Conservation (phyloP, 768 basidiomycete species). For the Russula sp. region DNA sequence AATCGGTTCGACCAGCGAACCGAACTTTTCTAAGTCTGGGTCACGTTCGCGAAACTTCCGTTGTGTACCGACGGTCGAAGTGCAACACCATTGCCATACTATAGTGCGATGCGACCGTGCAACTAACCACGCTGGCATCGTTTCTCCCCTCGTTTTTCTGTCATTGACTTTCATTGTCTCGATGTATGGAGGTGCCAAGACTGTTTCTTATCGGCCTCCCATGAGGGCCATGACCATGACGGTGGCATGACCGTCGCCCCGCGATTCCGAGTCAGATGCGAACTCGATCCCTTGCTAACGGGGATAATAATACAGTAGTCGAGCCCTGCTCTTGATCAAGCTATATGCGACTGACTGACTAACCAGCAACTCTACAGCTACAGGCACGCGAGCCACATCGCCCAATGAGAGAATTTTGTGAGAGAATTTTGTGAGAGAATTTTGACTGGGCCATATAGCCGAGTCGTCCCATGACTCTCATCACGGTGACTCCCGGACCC, state of each 20-base stretch:
- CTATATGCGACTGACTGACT: background rate
- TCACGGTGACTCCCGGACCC: too few species aligned
- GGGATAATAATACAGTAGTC: background rate
- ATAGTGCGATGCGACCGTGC: too few species aligned
- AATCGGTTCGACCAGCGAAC: too few species aligned
- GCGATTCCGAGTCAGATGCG: background rate
- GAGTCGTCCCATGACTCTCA: too few species aligned
- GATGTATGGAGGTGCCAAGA: background rate
- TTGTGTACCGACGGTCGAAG: background rate
- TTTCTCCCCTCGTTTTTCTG: background rate
- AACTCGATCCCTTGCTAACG: background rate
- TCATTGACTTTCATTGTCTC: background rate
- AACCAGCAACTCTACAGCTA: too few species aligned
- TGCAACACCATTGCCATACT: background rate
- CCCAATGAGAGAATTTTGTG: background rate
- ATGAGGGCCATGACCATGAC: too few species aligned
- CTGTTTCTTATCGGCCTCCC: background rate
- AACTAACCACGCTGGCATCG: background rate
- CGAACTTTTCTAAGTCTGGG: too few species aligned
- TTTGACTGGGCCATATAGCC: background rate
- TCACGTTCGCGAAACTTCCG: background rate
- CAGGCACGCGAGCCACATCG: too few species aligned
- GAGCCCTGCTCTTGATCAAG: too few species aligned
- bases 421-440: background rate
- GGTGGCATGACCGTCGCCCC: background rate